Evolutionary conservation across 1,139 yeast species (phyloP), one percentile per base, ranked within the genome.

Genomic region (Geotrichum citri-aurantii): DNA sequence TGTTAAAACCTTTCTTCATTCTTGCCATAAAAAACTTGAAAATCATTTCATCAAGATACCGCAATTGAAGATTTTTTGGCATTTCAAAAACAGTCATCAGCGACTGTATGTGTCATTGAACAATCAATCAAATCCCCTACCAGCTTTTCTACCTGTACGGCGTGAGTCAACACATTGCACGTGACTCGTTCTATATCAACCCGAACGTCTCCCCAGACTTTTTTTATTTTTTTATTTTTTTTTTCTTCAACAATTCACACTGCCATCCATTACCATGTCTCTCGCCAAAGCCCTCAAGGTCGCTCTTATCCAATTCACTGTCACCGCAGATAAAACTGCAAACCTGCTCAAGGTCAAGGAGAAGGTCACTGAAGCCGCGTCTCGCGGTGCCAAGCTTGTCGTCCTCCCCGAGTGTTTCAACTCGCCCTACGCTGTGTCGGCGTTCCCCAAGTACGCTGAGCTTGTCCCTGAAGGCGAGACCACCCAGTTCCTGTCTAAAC

Each of bases 341-440:
- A 86, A 86, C 71, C 75, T 86, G 59, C 67, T 76, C 59, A 81
- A 81, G 64, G 90, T 84, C 7, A 75, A 78, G 59, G 75, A 75
- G 29, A 82, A 73, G 65, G 81, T 86, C 55, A 74, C 77, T 46
- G 81, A 80, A 60, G 92, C 92, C 0, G 79, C 77, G 7, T 49
- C 67, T 33, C 67, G 69, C 31, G 79, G 79, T 1, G 80, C 80
- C 42, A 68, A 76, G 61, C 68, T 77, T 37, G 80, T 87, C n/a
- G 85, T 87, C 71, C 75, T 87, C 54, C 95, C 95, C 5, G 98
- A 93, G 75, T 92, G 97, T 74, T 93, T 92, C 81, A 92, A 92
- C 72, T 88, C 97, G 0, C 98, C 98, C 4, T 93, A 93, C 69
- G 86, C 96, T 0, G 96, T 90, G 31, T 83, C 83, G 61, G 87